Base-by-base conservation (phyloP, 306 rosid species). In the Astragalus glycyphyllos region DNA sequence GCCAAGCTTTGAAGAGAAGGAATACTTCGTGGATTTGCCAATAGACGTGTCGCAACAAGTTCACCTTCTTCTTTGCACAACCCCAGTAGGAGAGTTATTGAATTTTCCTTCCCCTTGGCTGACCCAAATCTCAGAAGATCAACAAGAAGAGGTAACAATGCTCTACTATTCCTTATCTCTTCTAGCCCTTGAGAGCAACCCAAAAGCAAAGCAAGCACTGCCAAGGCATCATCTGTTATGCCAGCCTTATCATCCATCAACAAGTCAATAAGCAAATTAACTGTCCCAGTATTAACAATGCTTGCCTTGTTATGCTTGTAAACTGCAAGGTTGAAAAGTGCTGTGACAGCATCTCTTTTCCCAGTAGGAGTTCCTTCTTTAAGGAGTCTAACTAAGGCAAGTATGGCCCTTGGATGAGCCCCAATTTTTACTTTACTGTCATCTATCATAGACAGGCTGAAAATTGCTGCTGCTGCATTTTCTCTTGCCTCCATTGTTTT, bases 81-180 rank as follows among this genome's bases (percentile, higher is more conserved):
- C 56, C 98, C 96, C 68, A 92, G 46, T 6, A 92, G 38, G 38
- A 92, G 85, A 4, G 95, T 87, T 44, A 89, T 76, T 0, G 98
- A 83, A 38, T 86, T 86, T 57, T 92, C 98, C 83, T 87, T 89
- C 77, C 94, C 98, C 60, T 87, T 89, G 1, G 78, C 78, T 61
- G 98, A 92, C 2, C 98, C 98, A 83, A 86, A 84, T 77, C 96
- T 86, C 38, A 92, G 10, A 74, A 89, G 87, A 77, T 89, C 98
- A 67, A 86, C 71, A 6, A 92, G 94, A 77, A 89, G 79, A 40
- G 89, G 86, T 61, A 92, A 78, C 72, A 92, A 65, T 17, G 54
- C 77, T 69, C 78, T 84, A 57, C 86, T 86, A 61, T 86, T 89
- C 66, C 82, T 87, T 42, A 89, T 92, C 80, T 92, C 90, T 60